A percentile compares a stretch with the other conserved stretches of the same genome.
Conservation (phyloP, 2,329 filamentous ascomycete genomes). For the Sclerotinia sclerotiorum region DNA sequence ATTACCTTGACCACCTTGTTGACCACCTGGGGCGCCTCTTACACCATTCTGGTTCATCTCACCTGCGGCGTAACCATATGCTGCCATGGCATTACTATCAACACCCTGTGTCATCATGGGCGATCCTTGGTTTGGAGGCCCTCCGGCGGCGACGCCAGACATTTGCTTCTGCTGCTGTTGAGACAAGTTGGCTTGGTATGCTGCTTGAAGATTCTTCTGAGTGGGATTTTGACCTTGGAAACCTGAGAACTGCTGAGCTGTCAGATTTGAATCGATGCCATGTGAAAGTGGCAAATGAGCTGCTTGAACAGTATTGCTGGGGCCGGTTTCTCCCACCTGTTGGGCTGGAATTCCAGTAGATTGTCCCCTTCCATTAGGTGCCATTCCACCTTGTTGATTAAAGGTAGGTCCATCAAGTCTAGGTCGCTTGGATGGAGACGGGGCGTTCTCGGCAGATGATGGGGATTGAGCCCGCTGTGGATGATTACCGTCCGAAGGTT, state of each 20-base stretch:
- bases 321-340: constrained; percentile 58
- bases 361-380: constrained; percentile 70
- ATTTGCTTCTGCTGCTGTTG: constrained; percentile 72
- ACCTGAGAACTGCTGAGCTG: constrained; percentile 70
- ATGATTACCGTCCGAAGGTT: constrained; percentile 81
- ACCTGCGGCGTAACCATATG: constrained; percentile 59
- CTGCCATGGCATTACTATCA: constrained; percentile 57
- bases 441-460: constrained; percentile 79
- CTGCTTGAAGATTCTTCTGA: constrained; percentile 74
- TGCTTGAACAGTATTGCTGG: constrained; percentile 49
- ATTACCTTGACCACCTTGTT: constrained; percentile 60
- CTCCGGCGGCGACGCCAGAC: constrained; percentile 75
- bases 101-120: constrained; percentile 77
- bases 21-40: constrained; percentile 55
- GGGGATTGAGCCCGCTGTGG: constrained; percentile 71
- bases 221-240: constrained; percentile 43
- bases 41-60: constrained; percentile 61
- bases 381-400: constrained; percentile 59
- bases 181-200: constrained; percentile 81
- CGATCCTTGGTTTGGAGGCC: constrained; percentile 74
- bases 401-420: constrained; percentile 74
- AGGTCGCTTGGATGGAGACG: constrained; percentile 87
- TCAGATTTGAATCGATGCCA: constrained; percentile 76
- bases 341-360: constrained; percentile 64
- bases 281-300: constrained; percentile 64